phyloP scores from a whole-genome alignment of 1,284 basidiomycete species.

The Paramarasmius palmivorus region DNA sequence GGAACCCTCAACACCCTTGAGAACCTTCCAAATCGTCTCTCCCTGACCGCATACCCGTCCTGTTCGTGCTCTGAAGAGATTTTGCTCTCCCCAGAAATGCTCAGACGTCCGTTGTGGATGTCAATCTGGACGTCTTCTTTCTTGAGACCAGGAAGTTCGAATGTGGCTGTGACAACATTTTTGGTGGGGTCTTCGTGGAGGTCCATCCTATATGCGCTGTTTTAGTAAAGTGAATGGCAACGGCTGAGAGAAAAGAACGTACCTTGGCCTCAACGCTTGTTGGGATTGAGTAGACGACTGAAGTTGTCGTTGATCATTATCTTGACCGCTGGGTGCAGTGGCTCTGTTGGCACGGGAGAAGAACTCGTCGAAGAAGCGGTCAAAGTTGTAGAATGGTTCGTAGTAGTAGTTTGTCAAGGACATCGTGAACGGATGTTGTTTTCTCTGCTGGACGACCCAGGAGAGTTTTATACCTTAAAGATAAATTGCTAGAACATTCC shows the following conservation, averaged over 20 bases:
- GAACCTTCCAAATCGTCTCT: slow-evolving; percentile 19
- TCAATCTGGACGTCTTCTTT: slow-evolving; percentile 18
- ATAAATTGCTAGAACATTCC: too few relatives aligned
- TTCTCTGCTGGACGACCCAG: too few relatives aligned
- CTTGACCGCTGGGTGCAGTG: background rate
- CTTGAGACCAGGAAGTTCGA: slow-evolving; percentile 19
- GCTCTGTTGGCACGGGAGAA: slow-evolving; percentile 4
- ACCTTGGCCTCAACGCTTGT: slow-evolving; percentile 12
- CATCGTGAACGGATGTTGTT: slow-evolving; percentile 1
- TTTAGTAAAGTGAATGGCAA: too few relatives aligned
- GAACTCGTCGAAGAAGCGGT: slow-evolving; percentile 22
- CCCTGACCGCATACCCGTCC: slow-evolving; percentile 19
- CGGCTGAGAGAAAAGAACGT: too few relatives aligned
- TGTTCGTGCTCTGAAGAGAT: slow-evolving; percentile 16
- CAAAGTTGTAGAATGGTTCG: slow-evolving; percentile 22
- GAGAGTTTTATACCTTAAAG: too few relatives aligned
- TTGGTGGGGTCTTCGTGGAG: slow-evolving; percentile 16
- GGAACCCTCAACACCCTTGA: slow-evolving; percentile 17
- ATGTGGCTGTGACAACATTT: slow-evolving; percentile 19
- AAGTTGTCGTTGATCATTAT: background rate
- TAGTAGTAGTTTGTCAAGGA: slow-evolving; percentile 19
- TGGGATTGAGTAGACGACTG: background rate
- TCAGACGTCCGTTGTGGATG: slow-evolving; percentile 16
- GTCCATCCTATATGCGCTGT: slow-evolving; percentile 21
- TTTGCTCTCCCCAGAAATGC: slow-evolving; percentile 18